Percentiles rank a stretch among this genome's conserved stretches.
phyloP scores from a whole-genome alignment of 345 rosid genomes.

The Microcos paniculata region DNA sequence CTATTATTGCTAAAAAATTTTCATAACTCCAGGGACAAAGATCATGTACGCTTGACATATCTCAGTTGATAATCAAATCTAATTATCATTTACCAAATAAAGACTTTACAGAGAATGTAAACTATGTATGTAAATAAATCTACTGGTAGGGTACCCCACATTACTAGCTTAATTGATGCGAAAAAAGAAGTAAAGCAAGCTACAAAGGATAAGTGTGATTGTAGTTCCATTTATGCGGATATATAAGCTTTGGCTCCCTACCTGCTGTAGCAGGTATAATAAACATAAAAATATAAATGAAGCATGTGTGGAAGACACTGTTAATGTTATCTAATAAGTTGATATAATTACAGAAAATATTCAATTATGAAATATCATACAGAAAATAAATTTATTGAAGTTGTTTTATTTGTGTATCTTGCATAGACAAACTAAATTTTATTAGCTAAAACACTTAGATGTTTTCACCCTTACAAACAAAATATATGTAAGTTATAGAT shows the following conservation, averaged over 20 bases:
- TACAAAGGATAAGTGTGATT: not conserved
- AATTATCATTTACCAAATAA: not conserved
- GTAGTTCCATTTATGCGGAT: not conserved
- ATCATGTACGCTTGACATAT: not conserved
- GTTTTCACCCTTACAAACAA: not conserved
- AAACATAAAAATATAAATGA: not conserved
- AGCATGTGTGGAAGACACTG: not conserved
- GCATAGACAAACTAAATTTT: not conserved
- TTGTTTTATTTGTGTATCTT: not conserved
- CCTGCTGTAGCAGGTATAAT: not conserved
- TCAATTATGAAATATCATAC: too few species aligned
- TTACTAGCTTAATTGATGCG: not conserved
- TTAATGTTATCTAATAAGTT: not conserved
- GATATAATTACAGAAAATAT: not conserved
- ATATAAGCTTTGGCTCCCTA: too few species aligned
- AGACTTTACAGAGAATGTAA: not conserved
- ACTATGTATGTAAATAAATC: not conserved
- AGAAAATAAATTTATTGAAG: not conserved
- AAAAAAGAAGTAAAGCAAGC: not conserved
- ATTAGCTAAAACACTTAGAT: not conserved
- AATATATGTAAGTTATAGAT: not conserved
- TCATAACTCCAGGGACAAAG: not conserved
- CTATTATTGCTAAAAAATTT: not conserved
- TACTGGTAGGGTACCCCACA: too few species aligned
- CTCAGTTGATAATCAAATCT: not conserved